A percentile compares a stretch with the other conserved stretches of the same genome.
phyloP scores from a whole-genome alignment of 805 yeast genomes.

The Starmerella floricola region DNA sequence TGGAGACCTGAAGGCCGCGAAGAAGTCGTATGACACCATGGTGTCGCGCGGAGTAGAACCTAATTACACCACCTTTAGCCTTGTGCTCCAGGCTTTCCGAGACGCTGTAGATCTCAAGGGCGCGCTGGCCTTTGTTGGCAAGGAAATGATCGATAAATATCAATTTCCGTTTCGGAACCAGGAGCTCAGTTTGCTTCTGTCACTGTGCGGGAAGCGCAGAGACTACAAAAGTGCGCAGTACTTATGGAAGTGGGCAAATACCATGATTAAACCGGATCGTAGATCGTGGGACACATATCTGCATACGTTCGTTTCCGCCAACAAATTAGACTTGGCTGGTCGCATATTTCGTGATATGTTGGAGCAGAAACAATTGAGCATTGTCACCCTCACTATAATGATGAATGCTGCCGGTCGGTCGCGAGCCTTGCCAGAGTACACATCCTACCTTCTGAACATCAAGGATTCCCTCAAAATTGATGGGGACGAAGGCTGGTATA shows the following conservation, averaged over 20 bases:
- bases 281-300: conserved; percentile 29
- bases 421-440: not conserved
- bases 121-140: conserved; percentile 25
- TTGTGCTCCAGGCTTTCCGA: conserved; percentile 30
- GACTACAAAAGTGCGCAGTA: conserved; percentile 24
- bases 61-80: conserved; percentile 26
- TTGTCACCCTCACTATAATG: conserved; percentile 23
- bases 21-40: conserved; percentile 31
- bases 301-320: conserved; percentile 24
- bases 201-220: conserved; percentile 24
- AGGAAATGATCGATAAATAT: conserved; percentile 18
- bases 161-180: conserved; percentile 20
- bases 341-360: conserved; percentile 25
- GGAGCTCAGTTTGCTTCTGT: conserved; percentile 23
- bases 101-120: conserved; percentile 31
- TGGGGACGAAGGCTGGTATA: conserved; percentile 26
- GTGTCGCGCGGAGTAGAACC: conserved; percentile 28
- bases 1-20: conserved; percentile 31
- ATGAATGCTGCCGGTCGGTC: conserved; percentile 21
- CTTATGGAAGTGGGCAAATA: conserved; percentile 24
- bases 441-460: conserved; percentile 9
- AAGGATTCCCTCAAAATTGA: conserved; percentile 21
- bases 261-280: conserved; percentile 21
- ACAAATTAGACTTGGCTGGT: conserved; percentile 28
- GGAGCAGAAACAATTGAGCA: conserved; percentile 9